Conservation (phyloP, 148 eudicot species). For the Camellia japonica region DNA sequence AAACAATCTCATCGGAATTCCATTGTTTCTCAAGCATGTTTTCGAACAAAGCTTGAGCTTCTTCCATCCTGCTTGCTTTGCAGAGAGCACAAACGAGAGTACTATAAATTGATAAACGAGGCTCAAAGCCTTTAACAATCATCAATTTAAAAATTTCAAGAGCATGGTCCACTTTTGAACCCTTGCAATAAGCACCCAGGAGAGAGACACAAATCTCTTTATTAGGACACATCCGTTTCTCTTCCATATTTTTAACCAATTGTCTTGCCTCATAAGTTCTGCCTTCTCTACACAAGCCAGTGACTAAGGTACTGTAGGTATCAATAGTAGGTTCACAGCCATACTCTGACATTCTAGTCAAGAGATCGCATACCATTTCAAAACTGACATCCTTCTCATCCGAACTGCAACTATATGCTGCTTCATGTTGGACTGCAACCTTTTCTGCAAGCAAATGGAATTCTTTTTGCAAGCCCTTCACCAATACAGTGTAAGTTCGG, state of each 20-base stretch:
- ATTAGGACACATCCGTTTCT: slow-evolving; percentile 42
- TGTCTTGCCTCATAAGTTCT: slow-evolving; percentile 54
- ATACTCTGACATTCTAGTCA: slow-evolving; percentile 53
- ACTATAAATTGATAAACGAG: slow-evolving; percentile 45
- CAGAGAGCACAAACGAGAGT: slow-evolving; percentile 52
- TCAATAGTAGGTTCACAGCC: slow-evolving; percentile 55
- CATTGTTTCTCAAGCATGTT: slow-evolving; percentile 49
- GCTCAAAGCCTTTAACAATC: slow-evolving; percentile 36
- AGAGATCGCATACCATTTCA: slow-evolving; percentile 32
- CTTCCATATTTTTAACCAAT: slow-evolving; percentile 52
- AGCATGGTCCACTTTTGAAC: slow-evolving; percentile 52
- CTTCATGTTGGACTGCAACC: slow-evolving; percentile 44
- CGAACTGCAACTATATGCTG: slow-evolving; percentile 26
- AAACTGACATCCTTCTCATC: slow-evolving; percentile 27
- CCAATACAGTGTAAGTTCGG: slow-evolving; percentile 44
- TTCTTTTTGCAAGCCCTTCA: slow-evolving; percentile 61
- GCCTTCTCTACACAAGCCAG: slow-evolving; percentile 51
- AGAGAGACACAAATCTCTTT: slow-evolving; percentile 40
- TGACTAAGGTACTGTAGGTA: slow-evolving; percentile 49
- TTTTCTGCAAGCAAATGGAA: slow-evolving; percentile 32
- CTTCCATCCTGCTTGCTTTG: slow-evolving; percentile 31
- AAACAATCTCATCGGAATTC: slow-evolving; percentile 68
- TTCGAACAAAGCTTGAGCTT: slow-evolving; percentile 51
- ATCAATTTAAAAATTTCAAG: slow-evolving; percentile 41
- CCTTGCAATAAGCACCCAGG: slow-evolving; percentile 47